These are phyloP conservation scores for Plicaturopsis crispa DNA, from an alignment of 768 basidiomycete species.

Conservation along the genomic window DNA sequence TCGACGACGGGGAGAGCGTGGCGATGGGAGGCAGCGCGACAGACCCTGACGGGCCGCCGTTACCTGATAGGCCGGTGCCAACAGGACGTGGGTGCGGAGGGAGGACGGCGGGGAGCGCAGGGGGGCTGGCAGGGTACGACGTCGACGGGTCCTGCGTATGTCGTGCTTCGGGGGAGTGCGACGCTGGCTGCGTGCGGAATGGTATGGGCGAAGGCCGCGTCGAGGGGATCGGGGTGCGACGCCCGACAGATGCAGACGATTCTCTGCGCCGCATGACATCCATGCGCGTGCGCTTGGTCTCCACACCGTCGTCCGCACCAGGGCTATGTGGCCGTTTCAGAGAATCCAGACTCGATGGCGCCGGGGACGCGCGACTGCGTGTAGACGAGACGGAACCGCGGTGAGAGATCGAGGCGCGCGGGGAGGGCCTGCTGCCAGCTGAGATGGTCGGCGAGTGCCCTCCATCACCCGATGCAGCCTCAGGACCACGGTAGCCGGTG, in stretches of 20 bases:
- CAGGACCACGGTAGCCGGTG: slow-evolving; percentile 29
- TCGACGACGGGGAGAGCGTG: slow-evolving; percentile 56
- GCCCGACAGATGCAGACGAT: slow-evolving; percentile 41
- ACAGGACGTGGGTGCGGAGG: slow-evolving; percentile 74
- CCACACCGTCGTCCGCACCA: slow-evolving; percentile 50
- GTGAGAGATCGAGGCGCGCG: slow-evolving; percentile 39
- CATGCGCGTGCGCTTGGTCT: slow-evolving; percentile 57
- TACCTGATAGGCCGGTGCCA: slow-evolving; percentile 41
- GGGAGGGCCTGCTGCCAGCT: slow-evolving; percentile 45
- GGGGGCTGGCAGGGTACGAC: slow-evolving; percentile 35
- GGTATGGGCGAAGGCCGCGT: slow-evolving; percentile 66
- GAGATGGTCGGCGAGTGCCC: slow-evolving; percentile 54
- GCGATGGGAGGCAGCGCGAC: slow-evolving; percentile 66
- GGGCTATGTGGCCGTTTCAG: slow-evolving; percentile 70
- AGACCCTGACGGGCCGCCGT: slow-evolving; percentile 24
- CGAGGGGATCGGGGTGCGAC: slow-evolving; percentile 43
- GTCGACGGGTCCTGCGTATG: slow-evolving; percentile 27
- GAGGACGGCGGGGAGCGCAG: slow-evolving; percentile 51
- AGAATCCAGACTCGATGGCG: slow-evolving; percentile 35
- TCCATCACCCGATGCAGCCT: slow-evolving; percentile 19
- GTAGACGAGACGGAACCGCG: slow-evolving; percentile 65
- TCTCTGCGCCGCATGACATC: slow-evolving; percentile 42
- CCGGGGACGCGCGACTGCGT: slow-evolving; percentile 57
- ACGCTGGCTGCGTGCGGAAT: slow-evolving; percentile 62
- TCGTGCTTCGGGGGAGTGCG: slow-evolving; percentile 64